A percentile compares a stretch with the other conserved stretches of the same genome.
Conservation (phyloP, 768 basidiomycete species). For the Lentinula sp. region DNA sequence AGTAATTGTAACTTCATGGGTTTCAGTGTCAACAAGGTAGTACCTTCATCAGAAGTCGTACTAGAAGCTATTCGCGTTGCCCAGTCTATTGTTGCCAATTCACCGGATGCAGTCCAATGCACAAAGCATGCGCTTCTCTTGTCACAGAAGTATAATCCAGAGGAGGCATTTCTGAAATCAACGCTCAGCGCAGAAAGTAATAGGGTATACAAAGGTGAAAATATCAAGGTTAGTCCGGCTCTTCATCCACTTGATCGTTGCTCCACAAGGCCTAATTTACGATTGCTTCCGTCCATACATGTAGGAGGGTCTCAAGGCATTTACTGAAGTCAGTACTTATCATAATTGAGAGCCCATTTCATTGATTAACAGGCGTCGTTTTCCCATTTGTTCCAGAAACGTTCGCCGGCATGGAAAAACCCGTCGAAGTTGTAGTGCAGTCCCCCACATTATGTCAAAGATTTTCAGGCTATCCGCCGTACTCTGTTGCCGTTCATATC, state of each 20-base stretch:
- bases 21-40: constrained; percentile 55
- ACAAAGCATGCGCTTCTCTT: constrained; percentile 68
- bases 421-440: constrained; percentile 48
- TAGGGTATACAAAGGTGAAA: constrained; percentile 52
- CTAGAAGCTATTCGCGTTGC: constrained; percentile 59
- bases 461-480: no score
- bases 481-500: no score
- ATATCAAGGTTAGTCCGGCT: constrained; percentile 53
- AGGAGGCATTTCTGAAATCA: constrained; percentile 43
- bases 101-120: constrained; percentile 74
- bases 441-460: not conserved
- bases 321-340: constrained; percentile 48
- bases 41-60: constrained; percentile 49
- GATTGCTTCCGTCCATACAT: constrained; percentile 3
- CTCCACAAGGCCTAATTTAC: not conserved
- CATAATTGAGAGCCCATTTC: not conserved
- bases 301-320: constrained; percentile 69
- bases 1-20: not conserved
- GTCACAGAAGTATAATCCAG: constrained; percentile 44
- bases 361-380: not conserved
- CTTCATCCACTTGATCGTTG: not conserved
- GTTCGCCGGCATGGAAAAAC: constrained; percentile 49
- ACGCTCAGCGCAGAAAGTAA: constrained; percentile 40
- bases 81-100: constrained; percentile 51
- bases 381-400: constrained; percentile 25